Conservation (phyloP, 2,329 filamentous ascomycete species). For the Pezicula neosporulosa region DNA sequence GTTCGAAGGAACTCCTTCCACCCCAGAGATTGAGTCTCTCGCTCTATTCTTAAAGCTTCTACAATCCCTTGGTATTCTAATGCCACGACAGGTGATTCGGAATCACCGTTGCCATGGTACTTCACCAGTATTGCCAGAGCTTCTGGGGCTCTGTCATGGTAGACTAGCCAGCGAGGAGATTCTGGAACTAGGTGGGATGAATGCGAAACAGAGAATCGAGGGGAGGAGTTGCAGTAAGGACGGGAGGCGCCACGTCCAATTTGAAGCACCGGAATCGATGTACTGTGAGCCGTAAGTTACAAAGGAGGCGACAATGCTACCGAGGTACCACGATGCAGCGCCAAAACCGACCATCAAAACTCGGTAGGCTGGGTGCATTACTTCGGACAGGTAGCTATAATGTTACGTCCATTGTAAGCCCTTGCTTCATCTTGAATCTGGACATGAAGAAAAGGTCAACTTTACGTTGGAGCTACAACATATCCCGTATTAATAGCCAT, state of each 20-base stretch:
- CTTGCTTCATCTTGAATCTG: too few species aligned
- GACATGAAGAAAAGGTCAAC: too few species aligned
- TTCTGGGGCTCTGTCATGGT: constrained; percentile 26
- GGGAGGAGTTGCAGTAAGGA: constrained; percentile 1
- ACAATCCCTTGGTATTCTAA: constrained; percentile 39
- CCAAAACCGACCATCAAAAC: not conserved
- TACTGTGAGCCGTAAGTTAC: not conserved
- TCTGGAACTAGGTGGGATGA: constrained; percentile 21
- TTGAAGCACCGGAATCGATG: not conserved
- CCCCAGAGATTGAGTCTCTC: constrained; percentile 33
- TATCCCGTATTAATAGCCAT: constrained; percentile 12
- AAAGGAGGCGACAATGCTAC: not conserved
- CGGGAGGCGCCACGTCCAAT: constrained; percentile 2
- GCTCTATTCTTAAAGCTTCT: constrained; percentile 21
- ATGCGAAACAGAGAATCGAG: constrained; percentile 3
- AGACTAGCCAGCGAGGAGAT: constrained; percentile 6
- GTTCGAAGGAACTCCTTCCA: constrained; percentile 42
- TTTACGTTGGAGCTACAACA: not conserved
- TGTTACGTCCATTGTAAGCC: too few species aligned
- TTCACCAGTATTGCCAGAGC: constrained; percentile 16
- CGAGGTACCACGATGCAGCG: not conserved
- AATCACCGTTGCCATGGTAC: constrained; percentile 40
- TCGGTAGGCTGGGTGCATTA: not conserved
- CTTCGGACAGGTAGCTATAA: not conserved
- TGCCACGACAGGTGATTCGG: constrained; percentile 33